A percentile compares a stretch with the other conserved stretches of the same genome.
Conservation (phyloP, 2,329 filamentous ascomycete species). For the Knoxdaviesia capensis region DNA sequence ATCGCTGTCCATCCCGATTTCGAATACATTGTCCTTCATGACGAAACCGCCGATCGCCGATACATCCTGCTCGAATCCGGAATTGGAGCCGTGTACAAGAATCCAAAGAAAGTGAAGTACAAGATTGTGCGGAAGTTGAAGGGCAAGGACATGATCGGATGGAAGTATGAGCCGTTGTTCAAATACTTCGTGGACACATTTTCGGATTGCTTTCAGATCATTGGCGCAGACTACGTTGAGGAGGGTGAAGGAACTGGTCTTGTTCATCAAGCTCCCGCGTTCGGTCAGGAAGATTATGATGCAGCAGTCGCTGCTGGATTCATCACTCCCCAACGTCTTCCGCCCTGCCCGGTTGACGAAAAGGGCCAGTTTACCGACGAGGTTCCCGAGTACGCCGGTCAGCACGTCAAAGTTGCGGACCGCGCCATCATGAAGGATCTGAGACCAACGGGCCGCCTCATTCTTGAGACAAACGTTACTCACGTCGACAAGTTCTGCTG, state of each 20-base stretch:
- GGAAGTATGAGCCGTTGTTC: slow-evolving; percentile 54
- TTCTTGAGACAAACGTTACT: slow-evolving; percentile 8
- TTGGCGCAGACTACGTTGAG: slow-evolving; percentile 52
- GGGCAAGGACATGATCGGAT: slow-evolving; percentile 48
- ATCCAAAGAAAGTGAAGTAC: slow-evolving; percentile 58
- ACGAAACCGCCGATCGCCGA: slow-evolving; percentile 43
- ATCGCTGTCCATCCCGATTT: slow-evolving; percentile 58
- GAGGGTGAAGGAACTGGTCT: slow-evolving; percentile 55
- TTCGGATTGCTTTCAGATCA: slow-evolving; percentile 46
- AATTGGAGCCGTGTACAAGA: slow-evolving; percentile 52
- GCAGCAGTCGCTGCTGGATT: slow-evolving; percentile 43
- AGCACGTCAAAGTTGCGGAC: slow-evolving; percentile 10
- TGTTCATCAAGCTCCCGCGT: slow-evolving; percentile 55
- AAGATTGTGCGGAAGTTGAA: slow-evolving; percentile 46
- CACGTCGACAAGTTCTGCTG: slow-evolving; percentile 10
- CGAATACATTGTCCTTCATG: slow-evolving; percentile 56
- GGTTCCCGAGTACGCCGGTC: slow-evolving; percentile 9
- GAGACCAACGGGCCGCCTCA: slow-evolving; percentile 7
- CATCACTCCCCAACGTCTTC: slow-evolving; percentile 38
- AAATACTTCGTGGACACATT: slow-evolving; percentile 53
- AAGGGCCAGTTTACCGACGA: slow-evolving; percentile 10
- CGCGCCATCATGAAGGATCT: slow-evolving; percentile 10
- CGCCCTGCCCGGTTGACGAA: slow-evolving; percentile 53
- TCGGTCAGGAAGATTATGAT: slow-evolving; percentile 61
- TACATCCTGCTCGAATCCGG: slow-evolving; percentile 50